Evolutionary conservation across 306 rosid species (phyloP).

Genomic region (Sechiopsis laciniata): DNA sequence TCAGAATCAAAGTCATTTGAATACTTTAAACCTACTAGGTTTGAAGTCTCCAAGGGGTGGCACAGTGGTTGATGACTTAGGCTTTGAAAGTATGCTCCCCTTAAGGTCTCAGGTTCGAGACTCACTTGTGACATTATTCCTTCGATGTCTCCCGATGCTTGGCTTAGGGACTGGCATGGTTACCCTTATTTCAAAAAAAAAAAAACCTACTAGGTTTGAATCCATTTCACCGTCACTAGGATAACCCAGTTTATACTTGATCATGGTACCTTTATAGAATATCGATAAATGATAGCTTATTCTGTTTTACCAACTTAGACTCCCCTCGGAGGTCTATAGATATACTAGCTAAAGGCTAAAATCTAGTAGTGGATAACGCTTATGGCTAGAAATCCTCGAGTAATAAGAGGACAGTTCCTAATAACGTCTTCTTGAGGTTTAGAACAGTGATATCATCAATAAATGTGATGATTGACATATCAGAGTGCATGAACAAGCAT

Average conservation of each 20-base stretch:
- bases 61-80: too few species aligned
- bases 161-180: too few species aligned
- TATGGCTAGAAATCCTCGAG: background rate
- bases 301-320: background rate
- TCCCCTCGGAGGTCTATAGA: background rate
- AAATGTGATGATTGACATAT: background rate
- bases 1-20: too few species aligned
- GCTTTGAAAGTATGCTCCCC: too few species aligned
- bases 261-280: too few species aligned
- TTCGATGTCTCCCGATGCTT: too few species aligned
- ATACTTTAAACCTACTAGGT: too few species aligned
- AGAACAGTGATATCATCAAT: background rate
- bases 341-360: background rate
- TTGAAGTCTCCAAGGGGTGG: too few species aligned
- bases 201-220: too few species aligned
- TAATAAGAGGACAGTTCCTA: background rate
- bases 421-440: background rate
- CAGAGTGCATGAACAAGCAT: background rate
- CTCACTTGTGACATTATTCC: too few species aligned
- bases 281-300: background rate
- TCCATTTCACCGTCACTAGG: background rate
- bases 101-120: too few species aligned
- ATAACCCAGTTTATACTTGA: background rate
- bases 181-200: too few species aligned
- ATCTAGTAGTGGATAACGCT: slow-evolving; percentile 8